Base-by-base conservation (phyloP, 2,329 filamentous ascomycete genomes). In the Fusarium austroafricanum region DNA sequence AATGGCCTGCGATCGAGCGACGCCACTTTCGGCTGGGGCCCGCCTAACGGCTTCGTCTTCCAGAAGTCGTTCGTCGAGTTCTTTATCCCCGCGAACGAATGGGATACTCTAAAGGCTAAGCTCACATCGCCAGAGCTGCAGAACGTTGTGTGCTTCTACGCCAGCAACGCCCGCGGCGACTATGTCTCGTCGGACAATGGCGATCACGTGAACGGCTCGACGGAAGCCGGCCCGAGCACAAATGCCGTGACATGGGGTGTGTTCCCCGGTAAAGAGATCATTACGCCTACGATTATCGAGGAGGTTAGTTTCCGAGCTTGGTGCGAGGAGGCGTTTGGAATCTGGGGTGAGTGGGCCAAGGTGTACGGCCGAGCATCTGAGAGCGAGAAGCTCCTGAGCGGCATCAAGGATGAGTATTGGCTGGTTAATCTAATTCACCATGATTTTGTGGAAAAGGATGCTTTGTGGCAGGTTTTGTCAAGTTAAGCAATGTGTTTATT, bases 11-110 rank as follows among this genome's bases (percentile, higher is more conserved):
- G 86, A 35, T 96, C 92, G 28, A 88, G 86, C 46, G 89, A 99
- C 77, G 81, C 86, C 5, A 87, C 92, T 20, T 97, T 97, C 73
- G 96, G 96, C 67, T 99, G 96, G 96, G 96, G 96, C 2, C 96
- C 96, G 0, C 87, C 87, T 49, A 90, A 94, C 73, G 96, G 96
- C 18, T 98, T 97, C 77, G 94, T 98, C 46, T 99, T 97, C 83
- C 96, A 99, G 76, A 99, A 98, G 80, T 92, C 95, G 0, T 99
- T 99, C 79, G 94, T 99, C 51, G 96, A 99, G 78, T 93, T 98
- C 81, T 99, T 99, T 84, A 82, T 97, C 59, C 90, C 94, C 0
- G 81, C 84, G 0, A 79, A 85, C 1, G 92, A 95, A 77, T 98
- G 94, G 90, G 79, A 81, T 17, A 77, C 77, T 2, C 84, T 99